phyloP scores from a whole-genome alignment of 2,329 filamentous ascomycete species.

The Colletotrichum tamarilloi region DNA sequence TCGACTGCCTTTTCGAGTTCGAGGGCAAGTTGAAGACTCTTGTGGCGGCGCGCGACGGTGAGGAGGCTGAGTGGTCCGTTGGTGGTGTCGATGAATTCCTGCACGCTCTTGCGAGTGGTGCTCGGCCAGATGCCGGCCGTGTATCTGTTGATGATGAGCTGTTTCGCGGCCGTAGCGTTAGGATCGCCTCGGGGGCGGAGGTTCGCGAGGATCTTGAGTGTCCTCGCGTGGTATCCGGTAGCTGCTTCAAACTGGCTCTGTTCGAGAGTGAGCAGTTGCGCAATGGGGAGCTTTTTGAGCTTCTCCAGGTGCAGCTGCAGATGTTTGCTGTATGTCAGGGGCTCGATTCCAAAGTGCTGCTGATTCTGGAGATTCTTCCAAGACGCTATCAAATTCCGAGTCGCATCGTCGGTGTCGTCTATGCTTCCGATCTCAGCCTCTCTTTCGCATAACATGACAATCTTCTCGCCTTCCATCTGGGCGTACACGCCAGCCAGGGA shows the following conservation, averaged over 20 bases:
- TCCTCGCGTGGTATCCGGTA: constrained; percentile 52
- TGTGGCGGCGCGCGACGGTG: constrained; percentile 61
- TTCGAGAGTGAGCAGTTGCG: constrained; percentile 64
- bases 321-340: constrained; percentile 63
- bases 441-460: constrained; percentile 59
- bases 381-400: constrained; percentile 48
- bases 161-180: constrained; percentile 7
- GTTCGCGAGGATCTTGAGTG: constrained; percentile 42
- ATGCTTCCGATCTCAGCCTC: constrained; percentile 48
- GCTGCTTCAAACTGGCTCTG: constrained; percentile 66
- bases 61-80: constrained; percentile 47
- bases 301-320: constrained; percentile 59
- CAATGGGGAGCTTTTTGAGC: constrained; percentile 62
- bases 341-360: constrained; percentile 55
- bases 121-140: constrained; percentile 62
- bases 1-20: constrained; percentile 67
- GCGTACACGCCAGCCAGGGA: constrained; percentile 65
- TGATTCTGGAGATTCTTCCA: constrained; percentile 60
- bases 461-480: constrained; percentile 67
- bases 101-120: constrained; percentile 50
- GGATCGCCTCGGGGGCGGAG: constrained; percentile 38
- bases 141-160: constrained; percentile 55
- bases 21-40: constrained; percentile 64
- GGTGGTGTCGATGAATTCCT: constrained; percentile 28
- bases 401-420: constrained; percentile 49